Base-by-base conservation (phyloP, 2,329 filamentous ascomycete genomes). In the Pezicula neosporulosa region DNA sequence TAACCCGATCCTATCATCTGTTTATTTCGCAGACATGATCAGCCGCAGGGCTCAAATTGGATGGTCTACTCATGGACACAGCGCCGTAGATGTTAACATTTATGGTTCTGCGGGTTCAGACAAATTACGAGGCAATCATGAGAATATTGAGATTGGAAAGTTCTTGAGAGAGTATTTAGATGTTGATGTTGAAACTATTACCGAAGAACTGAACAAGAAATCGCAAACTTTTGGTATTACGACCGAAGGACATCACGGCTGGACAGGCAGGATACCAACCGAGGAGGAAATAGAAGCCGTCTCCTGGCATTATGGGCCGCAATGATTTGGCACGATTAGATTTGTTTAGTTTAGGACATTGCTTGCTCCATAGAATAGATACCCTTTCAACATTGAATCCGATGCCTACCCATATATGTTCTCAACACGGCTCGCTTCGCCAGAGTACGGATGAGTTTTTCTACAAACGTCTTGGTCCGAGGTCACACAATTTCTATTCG, bases 31-130 rank as follows among this genome's bases (percentile, higher is more conserved):
- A 0, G 85, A 90, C 63, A 93, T 99, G 75, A 82, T 97, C 60
- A 96, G 89, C 60, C 80, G 88, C 4, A 83, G 94, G 54, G 89
- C 92, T 1, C 90, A 96, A 65, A 82, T 96, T 41, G 95, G 94
- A 13, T 99, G 94, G 94, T 86, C 82, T 57, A 96, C 92, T 0
- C 93, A 97, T 68, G 94, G 94, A 27, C 94, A 99, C 72, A 88
- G 86, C 18, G 94, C 87, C 47, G 91, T 94, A 7, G 94, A 99
- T 66, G 94, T 99, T 45, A 99, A 99, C 69, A 90, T 99, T 59
- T 99, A 97, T 72, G 87, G 89, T 48, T 92, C 88, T 0, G 77
- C 78, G 43, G 85, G 89, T 3, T 77, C 81, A 0, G 77, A 81
- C 36, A 81, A 81, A 41, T 75, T 78, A 13, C 76, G 96, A 6